These are phyloP conservation scores for Kodamaea lidongshanica DNA, from an alignment of 805 yeast species.

Conservation along the genomic window DNA sequence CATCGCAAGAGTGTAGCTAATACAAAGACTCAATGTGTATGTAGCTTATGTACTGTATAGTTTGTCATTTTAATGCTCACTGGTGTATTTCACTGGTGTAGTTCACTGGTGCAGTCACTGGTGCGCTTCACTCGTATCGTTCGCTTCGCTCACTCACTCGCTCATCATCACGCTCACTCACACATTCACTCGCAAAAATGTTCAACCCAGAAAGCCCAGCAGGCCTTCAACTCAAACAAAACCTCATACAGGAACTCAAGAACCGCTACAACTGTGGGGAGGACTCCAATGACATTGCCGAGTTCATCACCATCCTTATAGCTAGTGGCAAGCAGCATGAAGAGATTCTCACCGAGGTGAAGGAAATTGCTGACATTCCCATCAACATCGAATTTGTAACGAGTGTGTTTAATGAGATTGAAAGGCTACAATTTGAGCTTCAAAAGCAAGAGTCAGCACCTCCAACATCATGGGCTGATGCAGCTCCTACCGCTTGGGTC, in stretches of 20 bases:
- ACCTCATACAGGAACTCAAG: conserved; percentile 30
- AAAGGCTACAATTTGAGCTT: conserved; percentile 20
- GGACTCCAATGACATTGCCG: conserved; percentile 58
- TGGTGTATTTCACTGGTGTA: no score
- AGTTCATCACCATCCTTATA: conserved; percentile 64
- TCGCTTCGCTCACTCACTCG: no score
- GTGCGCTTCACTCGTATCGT: conserved; percentile 16
- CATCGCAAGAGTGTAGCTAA: no score
- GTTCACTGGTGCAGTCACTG: no score
- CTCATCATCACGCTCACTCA: no score
- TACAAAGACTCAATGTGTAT: no score
- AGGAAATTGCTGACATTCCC: conserved; percentile 54
- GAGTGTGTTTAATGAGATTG: conserved; percentile 52
- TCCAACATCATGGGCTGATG: conserved; percentile 2
- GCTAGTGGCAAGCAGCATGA: conserved; percentile 59
- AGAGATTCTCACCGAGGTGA: conserved; percentile 56
- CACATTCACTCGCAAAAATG: no score
- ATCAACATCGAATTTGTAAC: conserved; percentile 54
- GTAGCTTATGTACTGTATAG: no score
- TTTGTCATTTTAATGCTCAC: no score
- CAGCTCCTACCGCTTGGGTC: conserved; percentile 3
- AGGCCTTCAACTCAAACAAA: conserved; percentile 30
- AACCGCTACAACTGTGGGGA: conserved; percentile 30
- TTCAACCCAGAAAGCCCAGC: conserved; percentile 38
- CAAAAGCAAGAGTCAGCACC: conserved; percentile 8